Base-by-base conservation (phyloP, 345 rosid genomes). In the Citrus trifoliata region DNA sequence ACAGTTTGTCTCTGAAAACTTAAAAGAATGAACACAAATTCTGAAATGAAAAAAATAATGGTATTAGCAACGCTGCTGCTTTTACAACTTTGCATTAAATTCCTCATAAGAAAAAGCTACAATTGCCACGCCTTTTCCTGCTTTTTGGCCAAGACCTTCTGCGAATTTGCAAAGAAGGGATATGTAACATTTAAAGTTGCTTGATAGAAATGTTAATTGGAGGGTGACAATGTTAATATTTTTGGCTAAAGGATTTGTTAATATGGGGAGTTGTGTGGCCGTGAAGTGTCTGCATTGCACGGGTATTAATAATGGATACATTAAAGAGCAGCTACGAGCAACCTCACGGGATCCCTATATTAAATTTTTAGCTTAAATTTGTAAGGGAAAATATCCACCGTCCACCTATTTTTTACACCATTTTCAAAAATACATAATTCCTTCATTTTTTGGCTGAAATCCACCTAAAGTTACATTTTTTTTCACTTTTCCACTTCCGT, bases 71-170 rank as follows among this genome's bases (percentile, higher is more conserved):
- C 27, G 55, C 35, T 60, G 68, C 46, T 73, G 35, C 74, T 25
- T 38, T 73, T 38, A 60, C 35, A 68, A 22, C 56, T 73, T 73
- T 60, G 55, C 67, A 73, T 60, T 73, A 60, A 74, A 62, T 62
- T 62, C 42, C 28, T 9, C 58, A 46, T 46, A 61, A 62, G 16
- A 62, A 62, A 61, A 62, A 40, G 27, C 68, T 19, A 42, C 59
- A 62, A 62, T 38, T n/a, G 76, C 76, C 40, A 59, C 42, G 28
- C 70, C 69, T 60, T 75, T 64, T 75, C 46, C 51, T 32, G 71
- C 78, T 48, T 64, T 65, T 32, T 75, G 63, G 13, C 58, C 22
- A 18, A 38, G 27, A 33, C 33, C 77, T 61, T 38, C 77, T 25
- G 77, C 37, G n/a, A 38, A 74, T 61, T 58, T 61, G 58, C 10